Evolutionary conservation across 257 asterid species (phyloP).

Genomic region (Nicotiana benthamiana): DNA sequence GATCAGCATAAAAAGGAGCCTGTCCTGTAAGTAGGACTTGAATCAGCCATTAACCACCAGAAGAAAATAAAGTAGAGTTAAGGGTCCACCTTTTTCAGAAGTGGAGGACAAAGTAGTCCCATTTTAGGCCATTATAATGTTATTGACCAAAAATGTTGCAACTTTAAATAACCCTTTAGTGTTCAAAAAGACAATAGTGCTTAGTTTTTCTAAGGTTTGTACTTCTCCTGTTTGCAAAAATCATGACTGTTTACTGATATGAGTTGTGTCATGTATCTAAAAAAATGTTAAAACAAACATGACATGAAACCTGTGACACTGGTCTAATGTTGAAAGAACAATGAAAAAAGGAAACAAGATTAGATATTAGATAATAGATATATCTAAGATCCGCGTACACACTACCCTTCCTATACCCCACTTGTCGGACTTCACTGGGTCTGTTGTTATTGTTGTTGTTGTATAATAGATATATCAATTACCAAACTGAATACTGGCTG

Average conservation of each 20-base stretch:
- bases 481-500: not conserved
- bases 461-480: not conserved
- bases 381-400: too few relatives aligned
- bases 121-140: conserved; percentile 22
- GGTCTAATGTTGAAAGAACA: not conserved
- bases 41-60: conserved; percentile 33
- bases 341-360: not conserved
- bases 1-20: conserved; percentile 6
- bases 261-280: not conserved
- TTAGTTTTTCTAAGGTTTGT: not conserved
- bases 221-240: not conserved
- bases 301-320: not conserved
- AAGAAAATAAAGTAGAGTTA: not conserved
- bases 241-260: not conserved
- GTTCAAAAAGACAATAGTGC: conserved; percentile 3
- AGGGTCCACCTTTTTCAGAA: conserved; percentile 29
- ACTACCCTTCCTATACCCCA: too few relatives aligned
- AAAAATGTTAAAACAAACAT: not conserved
- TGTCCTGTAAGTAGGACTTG: conserved; percentile 28
- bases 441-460: too few relatives aligned
- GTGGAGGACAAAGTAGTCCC: conserved; percentile 15
- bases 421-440: too few relatives aligned
- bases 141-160: conserved; percentile 18
- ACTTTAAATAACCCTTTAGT: not conserved
- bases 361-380: not conserved